Evolutionary conservation across 1,284 basidiomycete genomes (phyloP).

Genomic region (Pseudozyma sp.): DNA sequence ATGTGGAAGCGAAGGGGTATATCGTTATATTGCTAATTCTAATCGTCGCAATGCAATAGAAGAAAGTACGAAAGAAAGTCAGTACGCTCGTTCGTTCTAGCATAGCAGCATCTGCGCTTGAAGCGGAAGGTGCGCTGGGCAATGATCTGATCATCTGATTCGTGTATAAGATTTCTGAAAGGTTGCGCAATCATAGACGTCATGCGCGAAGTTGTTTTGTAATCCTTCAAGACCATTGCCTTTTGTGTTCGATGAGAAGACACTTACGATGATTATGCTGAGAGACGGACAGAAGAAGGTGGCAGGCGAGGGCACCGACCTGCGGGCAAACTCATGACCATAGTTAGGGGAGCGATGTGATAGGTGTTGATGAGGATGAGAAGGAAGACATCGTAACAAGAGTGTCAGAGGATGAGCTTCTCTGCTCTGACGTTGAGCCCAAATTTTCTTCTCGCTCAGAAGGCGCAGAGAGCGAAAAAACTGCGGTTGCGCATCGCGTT

Average conservation of each 20-base stretch:
- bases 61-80: constrained; percentile 1
- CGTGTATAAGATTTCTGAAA: constrained; percentile 52
- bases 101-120: too few species aligned
- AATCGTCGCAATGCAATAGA: neutral
- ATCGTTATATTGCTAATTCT: neutral
- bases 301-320: constrained; percentile 21
- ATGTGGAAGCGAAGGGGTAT: neutral
- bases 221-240: constrained; percentile 29
- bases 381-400: neutral
- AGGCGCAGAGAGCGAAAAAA: constrained; percentile 13
- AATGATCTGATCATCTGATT: constrained; percentile 48
- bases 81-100: neutral
- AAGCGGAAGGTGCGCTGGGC: neutral
- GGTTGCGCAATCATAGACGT: constrained; percentile 49
- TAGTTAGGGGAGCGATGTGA: constrained; percentile 4
- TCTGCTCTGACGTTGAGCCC: neutral
- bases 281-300: neutral
- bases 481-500: constrained; percentile 18
- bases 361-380: constrained; percentile 2
- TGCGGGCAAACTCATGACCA: constrained; percentile 25
- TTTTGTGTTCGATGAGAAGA: constrained; percentile 1
- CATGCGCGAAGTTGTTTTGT: constrained; percentile 43
- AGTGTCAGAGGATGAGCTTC: neutral
- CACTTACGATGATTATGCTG: constrained; percentile 19
- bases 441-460: neutral